Percentiles rank a stretch among this genome's conserved stretches.
Evolutionary conservation across 441 rosid species (phyloP).

Genomic region (Isatis lusitanica): DNA sequence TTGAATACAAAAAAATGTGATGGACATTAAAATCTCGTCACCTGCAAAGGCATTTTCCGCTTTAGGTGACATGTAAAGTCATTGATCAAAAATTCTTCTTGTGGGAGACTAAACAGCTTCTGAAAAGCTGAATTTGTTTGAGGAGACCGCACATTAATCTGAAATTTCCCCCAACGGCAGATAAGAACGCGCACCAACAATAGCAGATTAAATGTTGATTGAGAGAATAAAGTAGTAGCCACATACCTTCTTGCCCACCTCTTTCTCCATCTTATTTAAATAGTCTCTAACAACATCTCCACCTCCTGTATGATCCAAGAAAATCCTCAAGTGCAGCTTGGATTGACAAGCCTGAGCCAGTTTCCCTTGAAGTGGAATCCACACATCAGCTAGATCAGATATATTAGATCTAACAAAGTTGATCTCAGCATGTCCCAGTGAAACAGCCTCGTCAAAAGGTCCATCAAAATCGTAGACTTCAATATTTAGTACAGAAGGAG

Average conservation of each 20-base stretch:
- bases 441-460: slow-evolving; percentile 86
- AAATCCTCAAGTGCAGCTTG: slow-evolving; percentile 80
- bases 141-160: slow-evolving; percentile 94
- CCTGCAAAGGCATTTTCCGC: slow-evolving; percentile 95
- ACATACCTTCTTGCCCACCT: slow-evolving; percentile 92
- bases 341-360: slow-evolving; percentile 94
- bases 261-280: slow-evolving; percentile 94
- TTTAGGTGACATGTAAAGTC: slow-evolving; percentile 96
- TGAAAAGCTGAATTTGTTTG: slow-evolving; percentile 96
- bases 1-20: slow-evolving; percentile 5
- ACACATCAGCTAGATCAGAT: slow-evolving; percentile 86
- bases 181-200: slow-evolving; percentile 13
- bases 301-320: slow-evolving; percentile 88
- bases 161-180: slow-evolving; percentile 11
- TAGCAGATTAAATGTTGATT: slow-evolving; percentile 9
- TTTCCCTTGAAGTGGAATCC: slow-evolving; percentile 89
- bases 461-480: slow-evolving; percentile 96
- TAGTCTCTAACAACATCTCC: slow-evolving; percentile 80
- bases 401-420: slow-evolving; percentile 85
- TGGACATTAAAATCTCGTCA: slow-evolving; percentile 27
- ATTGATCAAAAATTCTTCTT: slow-evolving; percentile 94
- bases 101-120: slow-evolving; percentile 92
- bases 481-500: slow-evolving; percentile 87
- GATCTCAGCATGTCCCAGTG: slow-evolving; percentile 80
- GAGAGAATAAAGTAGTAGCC: slow-evolving; percentile 14